Conservation (phyloP, 2,329 filamentous ascomycete genomes). For the Rutstroemia sp. region DNA sequence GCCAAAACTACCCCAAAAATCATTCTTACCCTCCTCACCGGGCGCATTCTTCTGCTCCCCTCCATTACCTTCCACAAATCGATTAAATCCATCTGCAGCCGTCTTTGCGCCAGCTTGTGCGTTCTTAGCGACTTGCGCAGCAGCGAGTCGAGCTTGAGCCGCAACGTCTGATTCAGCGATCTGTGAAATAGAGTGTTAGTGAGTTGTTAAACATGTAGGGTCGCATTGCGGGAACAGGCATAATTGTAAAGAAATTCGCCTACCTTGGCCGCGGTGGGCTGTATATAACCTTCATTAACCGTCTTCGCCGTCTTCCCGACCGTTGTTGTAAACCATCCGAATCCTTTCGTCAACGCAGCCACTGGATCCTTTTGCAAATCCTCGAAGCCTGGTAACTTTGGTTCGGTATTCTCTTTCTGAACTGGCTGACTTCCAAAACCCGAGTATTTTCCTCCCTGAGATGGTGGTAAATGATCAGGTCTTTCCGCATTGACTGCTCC, state of each 20-base stretch:
- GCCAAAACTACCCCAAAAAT: conserved; percentile 91
- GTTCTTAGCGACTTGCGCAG: conserved; percentile 58
- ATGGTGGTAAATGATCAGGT: conserved; percentile 69
- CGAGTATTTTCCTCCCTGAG: conserved; percentile 83
- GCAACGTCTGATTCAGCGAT: conserved; percentile 75
- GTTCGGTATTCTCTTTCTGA: conserved; percentile 39
- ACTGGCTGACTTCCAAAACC: conserved; percentile 75
- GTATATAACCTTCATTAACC: conserved; percentile 85
- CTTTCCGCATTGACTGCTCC: conserved; percentile 76
- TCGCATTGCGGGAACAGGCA: conserved; percentile 7
- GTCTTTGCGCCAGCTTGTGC: conserved; percentile 63
- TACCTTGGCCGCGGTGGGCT: conserved; percentile 86
- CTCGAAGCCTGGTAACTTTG: conserved; percentile 60
- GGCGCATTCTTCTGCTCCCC: conserved; percentile 32
- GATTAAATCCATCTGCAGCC: conserved; percentile 72
- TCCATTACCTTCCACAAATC: conserved; percentile 72
- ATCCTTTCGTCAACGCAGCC: conserved; percentile 80
- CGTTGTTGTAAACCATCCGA: conserved; percentile 87
- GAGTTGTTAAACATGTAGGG: conserved; percentile 1
- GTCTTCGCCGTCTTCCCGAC: conserved; percentile 87
- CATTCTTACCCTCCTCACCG: conserved; percentile 60
- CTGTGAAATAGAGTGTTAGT: conserved; percentile 35
- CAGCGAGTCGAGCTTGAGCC: conserved; percentile 53
- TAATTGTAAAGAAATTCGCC: conserved; percentile 19
- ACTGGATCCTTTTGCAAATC: conserved; percentile 90